Conservation (phyloP, 2,329 filamentous ascomycete genomes). For the Venturia pyrina region DNA sequence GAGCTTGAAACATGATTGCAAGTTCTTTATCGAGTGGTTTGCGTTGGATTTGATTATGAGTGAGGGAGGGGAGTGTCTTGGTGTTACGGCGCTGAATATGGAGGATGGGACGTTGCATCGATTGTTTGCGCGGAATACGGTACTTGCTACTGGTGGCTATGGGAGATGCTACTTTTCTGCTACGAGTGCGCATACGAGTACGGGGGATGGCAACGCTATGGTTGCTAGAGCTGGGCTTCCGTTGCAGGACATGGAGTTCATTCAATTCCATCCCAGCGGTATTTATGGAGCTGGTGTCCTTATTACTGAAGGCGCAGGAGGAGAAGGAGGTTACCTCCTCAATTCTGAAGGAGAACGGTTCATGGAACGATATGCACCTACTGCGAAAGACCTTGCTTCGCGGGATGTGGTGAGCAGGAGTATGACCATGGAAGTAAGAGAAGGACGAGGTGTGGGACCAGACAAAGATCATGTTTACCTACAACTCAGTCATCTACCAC, state of each 20-base stretch:
- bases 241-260: slow-evolving; percentile 42
- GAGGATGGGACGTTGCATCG: slow-evolving; percentile 40
- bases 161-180: slow-evolving; percentile 42
- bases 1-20: slow-evolving; percentile 36
- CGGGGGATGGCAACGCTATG: slow-evolving; percentile 42
- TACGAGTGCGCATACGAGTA: slow-evolving; percentile 40
- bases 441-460: slow-evolving; percentile 35
- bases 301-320: slow-evolving; percentile 41
- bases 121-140: slow-evolving; percentile 38
- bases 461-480: slow-evolving; percentile 39
- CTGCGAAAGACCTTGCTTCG: slow-evolving; percentile 39
- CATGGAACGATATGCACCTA: slow-evolving; percentile 43
- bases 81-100: slow-evolving; percentile 37
- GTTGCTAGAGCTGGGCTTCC: slow-evolving; percentile 38
- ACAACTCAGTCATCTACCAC: slow-evolving; percentile 38
- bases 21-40: slow-evolving; percentile 43
- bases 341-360: slow-evolving; percentile 40
- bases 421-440: slow-evolving; percentile 40
- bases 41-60: slow-evolving; percentile 40
- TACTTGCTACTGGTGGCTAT: slow-evolving; percentile 39
- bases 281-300: slow-evolving; percentile 42
- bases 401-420: slow-evolving; percentile 38
- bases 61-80: slow-evolving; percentile 37
- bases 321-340: slow-evolving; percentile 41
- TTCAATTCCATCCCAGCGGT: slow-evolving; percentile 41